phyloP scores from a whole-genome alignment of 371 early-diverging fungal species.

The Zancudomyces culisetae region DNA sequence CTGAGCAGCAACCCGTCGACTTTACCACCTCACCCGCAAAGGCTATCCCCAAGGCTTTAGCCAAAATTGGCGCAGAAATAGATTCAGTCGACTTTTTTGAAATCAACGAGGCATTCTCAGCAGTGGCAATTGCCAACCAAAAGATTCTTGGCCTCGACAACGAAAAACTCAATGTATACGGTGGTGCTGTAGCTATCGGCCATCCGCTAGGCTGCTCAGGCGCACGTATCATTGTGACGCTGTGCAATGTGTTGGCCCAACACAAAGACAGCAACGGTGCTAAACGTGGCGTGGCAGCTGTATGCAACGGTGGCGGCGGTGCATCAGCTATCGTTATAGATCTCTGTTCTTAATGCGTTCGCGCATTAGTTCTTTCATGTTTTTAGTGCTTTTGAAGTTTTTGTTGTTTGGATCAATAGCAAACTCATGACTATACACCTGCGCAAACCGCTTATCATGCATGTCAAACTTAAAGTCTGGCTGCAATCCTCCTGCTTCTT shows the following conservation, averaged over 20 bases:
- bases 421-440: constrained; percentile 64
- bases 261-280: no score
- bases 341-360: no score
- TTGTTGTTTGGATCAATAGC: constrained; percentile 92
- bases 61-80: constrained; percentile 45
- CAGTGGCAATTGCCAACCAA: constrained; percentile 81
- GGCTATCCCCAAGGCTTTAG: constrained; percentile 82
- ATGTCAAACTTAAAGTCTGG: constrained; percentile 73
- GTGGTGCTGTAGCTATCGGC: constrained; percentile 94
- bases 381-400: constrained; percentile 78
- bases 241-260: constrained; percentile 49
- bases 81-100: constrained; percentile 67
- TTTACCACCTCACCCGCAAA: constrained; percentile 87
- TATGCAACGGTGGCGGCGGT: constrained; percentile 94
- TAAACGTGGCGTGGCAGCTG: constrained; percentile 73
- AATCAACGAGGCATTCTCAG: constrained; percentile 97
- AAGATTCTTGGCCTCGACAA: constrained; percentile 48
- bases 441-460: constrained; percentile 68
- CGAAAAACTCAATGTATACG: constrained; percentile 76
- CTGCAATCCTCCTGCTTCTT: constrained; percentile 26
- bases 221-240: constrained; percentile 74
- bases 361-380: constrained; percentile 57
- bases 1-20: constrained; percentile 56
- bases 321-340: constrained; percentile 82
- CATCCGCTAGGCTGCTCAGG: constrained; percentile 97